These are phyloP conservation scores for Cordyceps javanica DNA, from an alignment of 2,329 filamentous ascomycete species.

Conservation along the genomic window DNA sequence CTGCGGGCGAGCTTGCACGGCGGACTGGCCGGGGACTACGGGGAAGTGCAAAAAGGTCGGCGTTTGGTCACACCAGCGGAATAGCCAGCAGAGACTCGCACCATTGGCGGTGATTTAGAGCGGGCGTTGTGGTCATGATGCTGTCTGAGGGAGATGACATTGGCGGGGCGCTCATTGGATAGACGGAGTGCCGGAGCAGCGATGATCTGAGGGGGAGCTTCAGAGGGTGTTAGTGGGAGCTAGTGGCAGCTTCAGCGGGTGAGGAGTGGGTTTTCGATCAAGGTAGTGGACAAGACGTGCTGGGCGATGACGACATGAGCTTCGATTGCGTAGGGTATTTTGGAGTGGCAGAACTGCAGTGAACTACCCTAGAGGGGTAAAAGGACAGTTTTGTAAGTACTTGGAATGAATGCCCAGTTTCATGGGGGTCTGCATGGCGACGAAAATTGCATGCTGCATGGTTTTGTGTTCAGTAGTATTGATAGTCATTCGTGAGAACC, in stretches of 20 bases:
- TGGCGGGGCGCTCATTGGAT: conserved; percentile 6
- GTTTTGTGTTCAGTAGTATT: too few relatives aligned
- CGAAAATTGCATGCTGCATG: too few relatives aligned
- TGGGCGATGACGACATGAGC: conserved; percentile 2
- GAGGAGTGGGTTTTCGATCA: not conserved
- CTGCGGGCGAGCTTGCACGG: not conserved
- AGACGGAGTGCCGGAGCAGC: not conserved
- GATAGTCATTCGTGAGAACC: too few relatives aligned
- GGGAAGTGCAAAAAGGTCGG: not conserved
- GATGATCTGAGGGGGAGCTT: not conserved
- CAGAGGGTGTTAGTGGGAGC: not conserved
- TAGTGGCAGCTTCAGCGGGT: not conserved
- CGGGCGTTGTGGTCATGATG: conserved; percentile 2
- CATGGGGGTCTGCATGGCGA: too few relatives aligned
- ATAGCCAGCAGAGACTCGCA: not conserved
- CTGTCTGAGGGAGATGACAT: conserved; percentile 4
- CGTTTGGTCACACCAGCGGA: not conserved
- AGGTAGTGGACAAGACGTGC: not conserved
- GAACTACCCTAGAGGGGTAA: not conserved
- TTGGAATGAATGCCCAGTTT: too few relatives aligned
- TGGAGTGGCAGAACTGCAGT: too few relatives aligned
- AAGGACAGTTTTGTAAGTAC: too few relatives aligned
- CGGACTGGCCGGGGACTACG: not conserved
- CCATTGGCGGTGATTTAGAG: not conserved
- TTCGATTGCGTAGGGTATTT: too few relatives aligned